Percentiles rank a stretch among this genome's conserved stretches.
Evolutionary conservation across 2,329 filamentous ascomycete species (phyloP).

Genomic region (Hymenoscyphus occultus): DNA sequence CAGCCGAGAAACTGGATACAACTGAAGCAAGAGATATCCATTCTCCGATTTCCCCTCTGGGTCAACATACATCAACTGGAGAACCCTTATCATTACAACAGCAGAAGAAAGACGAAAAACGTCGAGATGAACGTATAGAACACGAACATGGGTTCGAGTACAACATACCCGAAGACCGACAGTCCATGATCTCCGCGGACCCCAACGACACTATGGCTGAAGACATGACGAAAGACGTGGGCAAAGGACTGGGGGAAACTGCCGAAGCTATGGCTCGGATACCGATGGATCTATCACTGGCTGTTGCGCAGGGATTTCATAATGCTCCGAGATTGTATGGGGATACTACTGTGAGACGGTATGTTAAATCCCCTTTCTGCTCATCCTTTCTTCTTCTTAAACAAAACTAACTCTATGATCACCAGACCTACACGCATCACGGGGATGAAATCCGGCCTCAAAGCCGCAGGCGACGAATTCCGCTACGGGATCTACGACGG

Average conservation of each 20-base stretch:
- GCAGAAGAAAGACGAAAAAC: constrained; percentile 9
- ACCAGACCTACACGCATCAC: constrained; percentile 58
- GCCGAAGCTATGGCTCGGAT: constrained; percentile 38
- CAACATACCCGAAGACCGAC: constrained; percentile 16
- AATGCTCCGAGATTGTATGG: constrained; percentile 69
- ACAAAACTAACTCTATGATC: constrained; percentile 3
- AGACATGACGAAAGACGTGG: constrained; percentile 31
- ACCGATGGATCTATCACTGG: constrained; percentile 59
- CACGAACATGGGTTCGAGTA: constrained; percentile 4
- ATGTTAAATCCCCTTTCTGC: not conserved
- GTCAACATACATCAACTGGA: constrained; percentile 21
- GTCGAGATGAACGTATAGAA: constrained; percentile 8
- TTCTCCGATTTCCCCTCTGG: constrained; percentile 11
- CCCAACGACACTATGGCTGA: constrained; percentile 24
- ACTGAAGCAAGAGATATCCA: constrained; percentile 13
- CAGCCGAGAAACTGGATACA: not conserved
- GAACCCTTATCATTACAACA: constrained; percentile 18
- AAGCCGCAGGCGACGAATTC: constrained; percentile 60
- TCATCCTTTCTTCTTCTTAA: not conserved
- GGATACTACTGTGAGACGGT: constrained; percentile 60
- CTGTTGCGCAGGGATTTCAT: constrained; percentile 66
- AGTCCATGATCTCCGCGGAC: constrained; percentile 26
- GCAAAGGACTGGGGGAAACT: constrained; percentile 31
- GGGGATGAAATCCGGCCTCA: constrained; percentile 60
- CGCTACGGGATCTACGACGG: constrained; percentile 64